Percentiles rank a stretch among this genome's conserved stretches.
Conservation (phyloP, 2,329 filamentous ascomycete species). For the Tolypocladium endophyticum region DNA sequence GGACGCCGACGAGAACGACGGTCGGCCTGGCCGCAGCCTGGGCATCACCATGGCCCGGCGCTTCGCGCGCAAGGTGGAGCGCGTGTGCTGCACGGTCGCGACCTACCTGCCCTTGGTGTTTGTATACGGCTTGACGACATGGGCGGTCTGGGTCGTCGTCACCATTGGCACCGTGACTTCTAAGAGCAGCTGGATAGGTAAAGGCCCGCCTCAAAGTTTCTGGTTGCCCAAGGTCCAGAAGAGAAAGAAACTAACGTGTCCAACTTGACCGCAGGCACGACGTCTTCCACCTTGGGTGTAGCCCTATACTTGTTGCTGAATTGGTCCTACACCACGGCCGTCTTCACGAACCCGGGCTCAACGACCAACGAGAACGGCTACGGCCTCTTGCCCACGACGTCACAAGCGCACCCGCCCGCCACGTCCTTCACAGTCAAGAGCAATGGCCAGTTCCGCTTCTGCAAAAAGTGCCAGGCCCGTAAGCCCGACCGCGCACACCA, state of each 20-base stretch:
- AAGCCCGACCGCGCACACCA: slow-evolving; percentile 96
- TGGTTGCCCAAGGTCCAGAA: not conserved
- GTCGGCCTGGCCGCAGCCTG: slow-evolving; percentile 4
- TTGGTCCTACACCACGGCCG: slow-evolving; percentile 82
- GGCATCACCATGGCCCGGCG: slow-evolving; percentile 38
- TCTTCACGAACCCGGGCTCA: slow-evolving; percentile 82
- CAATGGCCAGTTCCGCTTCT: slow-evolving; percentile 77
- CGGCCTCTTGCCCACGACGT: slow-evolving; percentile 62
- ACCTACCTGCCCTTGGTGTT: slow-evolving; percentile 83
- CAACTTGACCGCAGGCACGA: slow-evolving; percentile 30
- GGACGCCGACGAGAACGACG: slow-evolving; percentile 7
- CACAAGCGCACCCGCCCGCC: slow-evolving; percentile 43
- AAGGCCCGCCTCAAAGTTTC: not conserved
- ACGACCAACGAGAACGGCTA: slow-evolving; percentile 60
- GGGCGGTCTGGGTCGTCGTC: slow-evolving; percentile 83
- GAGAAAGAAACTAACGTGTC: slow-evolving; percentile 4
- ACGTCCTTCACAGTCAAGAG: slow-evolving; percentile 87
- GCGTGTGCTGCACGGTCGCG: slow-evolving; percentile 68
- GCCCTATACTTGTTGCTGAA: slow-evolving; percentile 70
- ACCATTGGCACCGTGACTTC: slow-evolving; percentile 53
- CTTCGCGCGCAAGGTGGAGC: slow-evolving; percentile 64
- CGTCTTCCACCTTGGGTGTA: slow-evolving; percentile 53
- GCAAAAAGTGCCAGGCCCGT: slow-evolving; percentile 91
- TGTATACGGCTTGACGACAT: slow-evolving; percentile 82
- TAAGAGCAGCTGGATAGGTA: slow-evolving; percentile 48